These are phyloP conservation scores for Dryas drummondii DNA, from an alignment of 306 rosid species.

Conservation along the genomic window DNA sequence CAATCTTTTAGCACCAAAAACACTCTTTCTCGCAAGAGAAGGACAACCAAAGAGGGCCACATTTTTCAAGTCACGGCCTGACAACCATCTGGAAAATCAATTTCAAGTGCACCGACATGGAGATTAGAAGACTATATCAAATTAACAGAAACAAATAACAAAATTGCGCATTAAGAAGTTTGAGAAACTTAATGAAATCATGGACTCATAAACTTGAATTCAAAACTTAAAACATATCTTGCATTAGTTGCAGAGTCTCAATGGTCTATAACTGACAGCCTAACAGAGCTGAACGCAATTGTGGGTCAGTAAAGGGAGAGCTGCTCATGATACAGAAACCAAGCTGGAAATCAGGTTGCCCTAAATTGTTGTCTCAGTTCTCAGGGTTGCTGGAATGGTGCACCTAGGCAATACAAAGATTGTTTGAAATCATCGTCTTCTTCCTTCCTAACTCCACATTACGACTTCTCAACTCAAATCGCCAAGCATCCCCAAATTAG, in stretches of 20 bases:
- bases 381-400: not conserved
- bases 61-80: slow-evolving; percentile 69
- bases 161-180: not conserved
- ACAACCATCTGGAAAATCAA: slow-evolving; percentile 65
- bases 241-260: not conserved
- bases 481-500: not conserved
- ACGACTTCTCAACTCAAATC: not conserved
- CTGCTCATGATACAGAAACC: not conserved
- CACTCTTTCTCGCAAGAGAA: slow-evolving; percentile 24
- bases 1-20: slow-evolving; percentile 63
- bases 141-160: not conserved
- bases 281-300: not conserved
- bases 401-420: not conserved
- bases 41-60: slow-evolving; percentile 77
- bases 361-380: not conserved
- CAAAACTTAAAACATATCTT: not conserved
- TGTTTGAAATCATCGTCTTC: not conserved
- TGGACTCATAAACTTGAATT: not conserved
- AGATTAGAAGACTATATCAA: not conserved
- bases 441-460: not conserved
- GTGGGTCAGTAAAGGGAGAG: not conserved
- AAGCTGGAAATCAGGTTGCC: not conserved
- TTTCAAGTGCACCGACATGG: slow-evolving; percentile 16
- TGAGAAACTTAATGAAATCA: slow-evolving; percentile 1
- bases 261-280: not conserved